phyloP scores from a whole-genome alignment of 2,329 filamentous ascomycete species.

The Talaromyces sp. region DNA sequence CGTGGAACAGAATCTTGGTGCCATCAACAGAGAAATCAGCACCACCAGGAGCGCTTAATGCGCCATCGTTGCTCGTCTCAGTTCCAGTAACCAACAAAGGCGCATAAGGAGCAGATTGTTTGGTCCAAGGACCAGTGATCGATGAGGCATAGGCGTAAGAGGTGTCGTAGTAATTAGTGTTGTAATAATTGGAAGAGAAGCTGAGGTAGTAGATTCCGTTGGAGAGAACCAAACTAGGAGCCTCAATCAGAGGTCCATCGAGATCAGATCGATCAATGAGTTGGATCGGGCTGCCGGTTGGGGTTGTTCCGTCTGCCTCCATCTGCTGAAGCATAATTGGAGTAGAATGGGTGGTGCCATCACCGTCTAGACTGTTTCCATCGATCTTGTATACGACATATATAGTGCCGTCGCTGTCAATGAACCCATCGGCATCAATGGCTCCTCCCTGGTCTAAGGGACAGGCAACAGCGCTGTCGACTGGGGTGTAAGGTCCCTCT shows the following conservation, averaged over 20 bases:
- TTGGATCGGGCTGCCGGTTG: constrained; percentile 47
- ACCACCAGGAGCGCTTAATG: constrained; percentile 30
- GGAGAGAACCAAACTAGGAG: constrained; percentile 48
- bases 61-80: constrained; percentile 22
- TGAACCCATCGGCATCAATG: constrained; percentile 58
- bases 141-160: constrained; percentile 50
- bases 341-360: constrained; percentile 46
- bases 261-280: constrained; percentile 58
- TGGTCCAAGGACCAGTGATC: constrained; percentile 30
- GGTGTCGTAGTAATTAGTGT: constrained; percentile 52
- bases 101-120: constrained; percentile 20
- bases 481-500: constrained; percentile 50
- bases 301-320: constrained; percentile 47
- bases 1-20: constrained; percentile 29
- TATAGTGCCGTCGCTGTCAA: constrained; percentile 48
- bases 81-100: constrained; percentile 29
- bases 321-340: constrained; percentile 58
- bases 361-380: constrained; percentile 51
- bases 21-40: constrained; percentile 28
- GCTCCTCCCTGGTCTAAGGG: constrained; percentile 52
- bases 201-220: constrained; percentile 55
- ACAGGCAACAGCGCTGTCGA: constrained; percentile 48
- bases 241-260: constrained; percentile 58
- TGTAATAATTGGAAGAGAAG: constrained; percentile 56
- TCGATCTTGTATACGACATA: constrained; percentile 63